Conservation (phyloP, 1,284 basidiomycete genomes). For the Irpex sp. region DNA sequence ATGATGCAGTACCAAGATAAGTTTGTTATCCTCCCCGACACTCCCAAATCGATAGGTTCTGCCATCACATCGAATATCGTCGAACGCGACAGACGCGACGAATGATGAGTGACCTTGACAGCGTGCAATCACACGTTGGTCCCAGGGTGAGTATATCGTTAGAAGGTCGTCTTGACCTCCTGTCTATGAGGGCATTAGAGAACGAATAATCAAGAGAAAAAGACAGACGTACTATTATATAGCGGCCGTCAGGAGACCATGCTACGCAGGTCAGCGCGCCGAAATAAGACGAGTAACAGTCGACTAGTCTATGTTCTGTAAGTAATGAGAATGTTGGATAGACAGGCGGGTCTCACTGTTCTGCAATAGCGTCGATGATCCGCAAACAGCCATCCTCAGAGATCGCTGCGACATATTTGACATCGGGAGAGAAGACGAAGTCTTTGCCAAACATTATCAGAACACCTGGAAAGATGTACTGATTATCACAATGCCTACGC, state of each 20-base stretch:
- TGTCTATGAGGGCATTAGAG: constrained; percentile 36
- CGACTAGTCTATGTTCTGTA: constrained; percentile 48
- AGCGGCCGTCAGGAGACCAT: constrained; percentile 94
- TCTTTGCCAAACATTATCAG: constrained; percentile 41
- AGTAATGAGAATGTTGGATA: constrained; percentile 4
- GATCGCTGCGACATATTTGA: constrained; percentile 80
- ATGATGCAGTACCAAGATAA: constrained; percentile 61
- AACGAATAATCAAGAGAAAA: not conserved
- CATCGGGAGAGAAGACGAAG: constrained; percentile 88
- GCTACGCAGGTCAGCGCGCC: constrained; percentile 85
- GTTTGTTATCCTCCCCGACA: constrained; percentile 92
- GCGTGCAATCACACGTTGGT: constrained; percentile 89
- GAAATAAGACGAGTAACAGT: constrained; percentile 91
- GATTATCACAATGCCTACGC: constrained; percentile 23
- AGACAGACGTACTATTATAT: constrained; percentile 70
- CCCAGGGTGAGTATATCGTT: constrained; percentile 89
- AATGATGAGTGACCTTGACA: constrained; percentile 98
- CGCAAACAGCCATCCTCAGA: constrained; percentile 88
- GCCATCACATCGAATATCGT: constrained; percentile 81
- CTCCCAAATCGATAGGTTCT: constrained; percentile 89
- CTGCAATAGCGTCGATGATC: constrained; percentile 81
- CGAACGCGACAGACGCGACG: constrained; percentile 87
- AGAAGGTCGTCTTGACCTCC: constrained; percentile 94
- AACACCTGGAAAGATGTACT: not conserved
- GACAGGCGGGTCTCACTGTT: constrained; percentile 56